Evolutionary conservation across 768 basidiomycete genomes (phyloP).

Genomic region (Lentinula aciculospora): DNA sequence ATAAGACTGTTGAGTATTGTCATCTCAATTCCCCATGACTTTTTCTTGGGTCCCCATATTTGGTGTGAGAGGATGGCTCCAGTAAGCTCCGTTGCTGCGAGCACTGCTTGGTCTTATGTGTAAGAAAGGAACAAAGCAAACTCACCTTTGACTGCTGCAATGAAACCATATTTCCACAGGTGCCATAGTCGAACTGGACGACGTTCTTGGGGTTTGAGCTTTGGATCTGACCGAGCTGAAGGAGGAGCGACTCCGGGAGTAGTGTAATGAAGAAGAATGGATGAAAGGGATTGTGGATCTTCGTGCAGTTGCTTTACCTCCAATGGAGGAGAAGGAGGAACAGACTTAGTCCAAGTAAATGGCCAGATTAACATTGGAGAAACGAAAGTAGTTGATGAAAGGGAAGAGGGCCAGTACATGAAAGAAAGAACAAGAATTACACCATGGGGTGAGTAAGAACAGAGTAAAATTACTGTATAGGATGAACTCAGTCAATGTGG

Average conservation of each 20-base stretch:
- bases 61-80: slow-evolving; percentile 73
- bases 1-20: slow-evolving; percentile 82
- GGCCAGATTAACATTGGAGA: slow-evolving; percentile 1
- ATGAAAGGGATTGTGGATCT: slow-evolving; percentile 18
- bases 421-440: not conserved
- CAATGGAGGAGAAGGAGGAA: not conserved
- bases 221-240: slow-evolving; percentile 66
- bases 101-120: not conserved
- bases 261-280: slow-evolving; percentile 50
- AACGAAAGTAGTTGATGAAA: not conserved
- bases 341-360: slow-evolving; percentile 7
- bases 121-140: not conserved
- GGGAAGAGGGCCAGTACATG: not conserved
- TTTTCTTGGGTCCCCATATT: slow-evolving; percentile 81
- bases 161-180: slow-evolving; percentile 64
- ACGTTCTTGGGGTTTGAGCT: slow-evolving; percentile 52
- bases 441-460: not conserved
- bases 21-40: slow-evolving; percentile 94
- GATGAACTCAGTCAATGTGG: not conserved
- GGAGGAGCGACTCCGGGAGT: slow-evolving; percentile 67
- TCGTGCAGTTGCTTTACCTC: not conserved
- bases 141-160: slow-evolving; percentile 64
- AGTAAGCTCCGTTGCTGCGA: slow-evolving; percentile 41
- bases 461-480: not conserved
- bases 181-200: slow-evolving; percentile 61